Conservation (phyloP, 2,329 filamentous ascomycete species). For the Paraphoma sp. region DNA sequence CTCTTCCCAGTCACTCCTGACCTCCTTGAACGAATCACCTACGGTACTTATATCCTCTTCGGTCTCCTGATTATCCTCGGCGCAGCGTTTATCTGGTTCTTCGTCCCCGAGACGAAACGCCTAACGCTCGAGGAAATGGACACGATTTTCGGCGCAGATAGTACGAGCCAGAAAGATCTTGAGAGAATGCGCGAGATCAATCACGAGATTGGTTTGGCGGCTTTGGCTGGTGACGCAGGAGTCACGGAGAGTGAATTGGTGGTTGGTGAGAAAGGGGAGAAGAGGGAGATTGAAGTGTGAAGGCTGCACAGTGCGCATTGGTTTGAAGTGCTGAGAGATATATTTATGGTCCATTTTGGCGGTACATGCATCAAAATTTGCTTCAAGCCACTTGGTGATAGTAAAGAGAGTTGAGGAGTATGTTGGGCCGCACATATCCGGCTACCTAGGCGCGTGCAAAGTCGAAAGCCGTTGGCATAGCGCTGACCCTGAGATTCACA, state of each 20-base stretch:
- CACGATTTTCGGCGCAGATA: slow-evolving; percentile 69
- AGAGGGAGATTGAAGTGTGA: too few species aligned
- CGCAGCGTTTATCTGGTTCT: slow-evolving; percentile 60
- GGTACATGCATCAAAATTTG: too few species aligned
- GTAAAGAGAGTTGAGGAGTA: too few species aligned
- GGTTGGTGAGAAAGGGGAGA: background rate
- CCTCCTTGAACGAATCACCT: slow-evolving; percentile 69
- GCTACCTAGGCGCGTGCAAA: too few species aligned
- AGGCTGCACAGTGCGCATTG: too few species aligned
- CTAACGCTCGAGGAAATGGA: slow-evolving; percentile 56
- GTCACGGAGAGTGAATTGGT: background rate
- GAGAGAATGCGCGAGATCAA: slow-evolving; percentile 77
- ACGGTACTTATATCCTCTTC: slow-evolving; percentile 76
- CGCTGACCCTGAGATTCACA: too few species aligned
- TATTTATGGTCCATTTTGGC: too few species aligned
- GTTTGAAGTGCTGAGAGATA: too few species aligned
- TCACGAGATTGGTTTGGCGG: slow-evolving; percentile 69
- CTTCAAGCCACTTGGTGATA: too few species aligned
- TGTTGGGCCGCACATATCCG: too few species aligned
- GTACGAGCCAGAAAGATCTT: slow-evolving; percentile 69
- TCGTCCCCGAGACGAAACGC: slow-evolving; percentile 62
- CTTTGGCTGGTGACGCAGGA: slow-evolving; percentile 17
- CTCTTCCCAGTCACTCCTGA: slow-evolving; percentile 75
- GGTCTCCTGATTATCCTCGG: slow-evolving; percentile 69
- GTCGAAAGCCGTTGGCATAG: too few species aligned